Percentiles rank a stretch among this genome's conserved stretches.
phyloP scores from a whole-genome alignment of 305 asterid genomes.

The Solanum hybrid region DNA sequence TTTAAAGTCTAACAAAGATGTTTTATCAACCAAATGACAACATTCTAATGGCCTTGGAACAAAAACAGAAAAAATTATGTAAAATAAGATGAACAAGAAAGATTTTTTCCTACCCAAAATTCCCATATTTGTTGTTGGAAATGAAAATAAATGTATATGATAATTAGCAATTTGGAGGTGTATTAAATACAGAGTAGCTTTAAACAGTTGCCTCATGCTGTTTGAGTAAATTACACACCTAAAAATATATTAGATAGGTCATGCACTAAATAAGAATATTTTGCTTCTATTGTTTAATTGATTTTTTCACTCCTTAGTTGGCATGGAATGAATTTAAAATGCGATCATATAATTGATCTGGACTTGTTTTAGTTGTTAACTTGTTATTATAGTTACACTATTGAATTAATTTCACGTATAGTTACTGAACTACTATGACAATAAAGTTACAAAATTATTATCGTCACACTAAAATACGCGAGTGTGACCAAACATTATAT shows the following conservation, averaged over 20 bases:
- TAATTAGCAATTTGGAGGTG: not conserved
- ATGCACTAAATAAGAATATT: not conserved
- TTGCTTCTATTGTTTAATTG: not conserved
- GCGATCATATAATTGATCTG: not conserved
- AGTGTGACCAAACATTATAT: not conserved
- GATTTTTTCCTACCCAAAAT: conserved; percentile 5
- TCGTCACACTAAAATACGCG: not conserved
- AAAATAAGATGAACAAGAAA: conserved; percentile 13
- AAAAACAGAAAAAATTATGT: conserved; percentile 3
- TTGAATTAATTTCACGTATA: not conserved
- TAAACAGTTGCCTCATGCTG: not conserved
- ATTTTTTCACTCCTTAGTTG: not conserved
- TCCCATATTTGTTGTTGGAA: not conserved
- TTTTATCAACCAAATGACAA: conserved; percentile 41
- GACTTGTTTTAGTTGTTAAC: not conserved
- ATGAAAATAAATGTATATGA: not conserved
- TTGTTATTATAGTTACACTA: not conserved
- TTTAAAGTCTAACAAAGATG: conserved; percentile 48
- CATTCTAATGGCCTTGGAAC: conserved; percentile 16
- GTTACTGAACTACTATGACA: not conserved
- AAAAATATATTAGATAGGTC: not conserved
- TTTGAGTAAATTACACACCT: not conserved
- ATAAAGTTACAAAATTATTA: not conserved
- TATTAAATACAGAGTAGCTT: not conserved
- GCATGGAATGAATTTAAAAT: not conserved